Conservation (phyloP, 164 flowering plant species). For the Cinnamomum chago region DNA sequence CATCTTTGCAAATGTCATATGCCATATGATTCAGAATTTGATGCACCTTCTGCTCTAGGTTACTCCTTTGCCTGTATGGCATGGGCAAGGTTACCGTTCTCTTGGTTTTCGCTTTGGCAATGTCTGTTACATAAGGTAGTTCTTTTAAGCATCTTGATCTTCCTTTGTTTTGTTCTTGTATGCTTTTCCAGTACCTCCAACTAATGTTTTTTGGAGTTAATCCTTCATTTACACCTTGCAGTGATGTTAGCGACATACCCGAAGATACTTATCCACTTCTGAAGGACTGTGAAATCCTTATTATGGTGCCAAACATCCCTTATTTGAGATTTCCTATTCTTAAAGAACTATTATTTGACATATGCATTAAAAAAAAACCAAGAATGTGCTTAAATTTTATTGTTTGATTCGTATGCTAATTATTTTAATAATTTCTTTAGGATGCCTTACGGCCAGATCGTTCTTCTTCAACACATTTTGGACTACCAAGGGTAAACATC, state of each 20-base stretch:
- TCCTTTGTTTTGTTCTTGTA: neutral
- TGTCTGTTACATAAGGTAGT: conserved; percentile 87
- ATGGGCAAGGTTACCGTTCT: conserved; percentile 79
- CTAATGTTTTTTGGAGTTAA: neutral
- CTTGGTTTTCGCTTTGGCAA: conserved; percentile 96
- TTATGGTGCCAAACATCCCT: conserved; percentile 40
- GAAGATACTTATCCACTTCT: conserved; percentile 86
- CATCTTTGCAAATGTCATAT: neutral
- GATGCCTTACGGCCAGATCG: conserved; percentile 92
- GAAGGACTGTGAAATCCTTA: conserved; percentile 68
- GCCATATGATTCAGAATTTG: neutral
- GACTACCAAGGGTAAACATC: conserved; percentile 67
- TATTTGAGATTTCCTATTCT: neutral
- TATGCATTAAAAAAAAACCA: too few relatives aligned
- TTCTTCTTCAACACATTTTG: conserved; percentile 90
- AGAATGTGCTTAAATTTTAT: neutral
- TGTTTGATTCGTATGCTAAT: conserved; percentile 2
- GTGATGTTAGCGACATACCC: conserved; percentile 95
- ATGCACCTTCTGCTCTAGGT: conserved; percentile 40
- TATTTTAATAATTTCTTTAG: conserved; percentile 31
- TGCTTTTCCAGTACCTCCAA: neutral
- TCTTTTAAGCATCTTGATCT: neutral
- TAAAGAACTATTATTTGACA: neutral
- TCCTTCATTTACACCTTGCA: conserved; percentile 23
- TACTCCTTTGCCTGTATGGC: conserved; percentile 97